These are phyloP conservation scores for Ziziphus jujuba DNA, from an alignment of 306 rosid species.

Conservation along the genomic window DNA sequence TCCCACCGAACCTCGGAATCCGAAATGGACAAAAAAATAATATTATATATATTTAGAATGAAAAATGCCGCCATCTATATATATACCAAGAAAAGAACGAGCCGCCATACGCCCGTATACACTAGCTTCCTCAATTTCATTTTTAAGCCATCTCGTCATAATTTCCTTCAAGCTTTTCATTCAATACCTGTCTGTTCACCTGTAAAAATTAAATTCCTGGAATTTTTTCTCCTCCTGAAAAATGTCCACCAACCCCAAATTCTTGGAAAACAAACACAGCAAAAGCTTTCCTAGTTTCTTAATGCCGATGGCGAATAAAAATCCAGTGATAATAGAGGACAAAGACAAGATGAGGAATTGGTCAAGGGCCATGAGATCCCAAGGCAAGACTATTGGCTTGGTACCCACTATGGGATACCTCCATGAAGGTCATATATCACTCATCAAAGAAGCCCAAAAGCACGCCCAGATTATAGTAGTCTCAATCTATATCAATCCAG, in stretches of 20 bases:
- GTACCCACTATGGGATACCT: constrained; percentile 97
- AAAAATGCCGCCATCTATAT: too few relatives aligned
- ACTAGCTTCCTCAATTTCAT: background rate
- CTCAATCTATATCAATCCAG: constrained; percentile 87
- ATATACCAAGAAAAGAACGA: background rate
- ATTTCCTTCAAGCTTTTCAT: background rate
- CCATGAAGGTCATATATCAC: constrained; percentile 77
- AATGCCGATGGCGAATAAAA: constrained; percentile 42
- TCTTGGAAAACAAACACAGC: too few relatives aligned
- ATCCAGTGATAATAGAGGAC: constrained; percentile 50
- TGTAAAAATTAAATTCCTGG: too few relatives aligned
- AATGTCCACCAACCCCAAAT: too few relatives aligned
- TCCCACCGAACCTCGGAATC: too few relatives aligned
- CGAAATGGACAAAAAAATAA: too few relatives aligned
- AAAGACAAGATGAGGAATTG: constrained; percentile 68
- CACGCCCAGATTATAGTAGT: constrained; percentile 53
- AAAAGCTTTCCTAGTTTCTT: background rate
- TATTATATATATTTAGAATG: too few relatives aligned
- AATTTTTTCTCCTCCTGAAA: too few relatives aligned
- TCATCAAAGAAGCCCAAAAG: constrained; percentile 52
- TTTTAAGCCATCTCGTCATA: too few relatives aligned
- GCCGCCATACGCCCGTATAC: background rate
- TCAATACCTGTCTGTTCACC: background rate
- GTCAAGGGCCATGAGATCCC: constrained; percentile 76
- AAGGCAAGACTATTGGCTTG: constrained; percentile 54